Evolutionary conservation across 352 stramenopile species (phyloP).

Genomic region (Phytopythium chamaehyphon): DNA sequence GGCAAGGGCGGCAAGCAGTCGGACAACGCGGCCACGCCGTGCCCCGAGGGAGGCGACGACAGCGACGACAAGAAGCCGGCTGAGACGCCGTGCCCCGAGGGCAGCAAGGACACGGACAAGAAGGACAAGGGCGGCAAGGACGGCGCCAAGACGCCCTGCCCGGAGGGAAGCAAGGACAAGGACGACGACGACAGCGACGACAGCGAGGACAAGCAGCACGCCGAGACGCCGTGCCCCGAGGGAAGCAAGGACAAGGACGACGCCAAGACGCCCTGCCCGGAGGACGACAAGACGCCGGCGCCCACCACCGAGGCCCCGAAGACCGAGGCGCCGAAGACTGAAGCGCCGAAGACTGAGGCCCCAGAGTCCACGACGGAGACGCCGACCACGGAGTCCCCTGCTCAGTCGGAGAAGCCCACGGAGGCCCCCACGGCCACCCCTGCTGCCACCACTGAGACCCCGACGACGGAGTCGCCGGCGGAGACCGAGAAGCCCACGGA

Average conservation of each 20-base stretch:
- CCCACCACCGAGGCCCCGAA: not conserved
- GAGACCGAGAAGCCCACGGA: not conserved
- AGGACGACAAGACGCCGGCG: not conserved
- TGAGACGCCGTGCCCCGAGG: no score
- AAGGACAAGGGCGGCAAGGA: not conserved
- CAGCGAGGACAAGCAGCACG: not conserved
- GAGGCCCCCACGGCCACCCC: not conserved
- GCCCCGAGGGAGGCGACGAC: no score
- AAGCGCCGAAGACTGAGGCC: not conserved
- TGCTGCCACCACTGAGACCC: not conserved
- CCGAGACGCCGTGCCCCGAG: not conserved
- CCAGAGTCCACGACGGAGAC: not conserved
- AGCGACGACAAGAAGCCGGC: no score
- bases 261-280: conserved; percentile 5
- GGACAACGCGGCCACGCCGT: no score
- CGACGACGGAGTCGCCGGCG: not conserved
- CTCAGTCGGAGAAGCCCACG: no score
- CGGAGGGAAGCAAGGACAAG: conserved; percentile 2
- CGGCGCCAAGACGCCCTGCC: conserved; percentile 1
- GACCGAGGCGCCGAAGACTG: not conserved
- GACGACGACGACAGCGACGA: not conserved
- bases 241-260: not conserved
- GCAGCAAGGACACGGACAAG: no score
- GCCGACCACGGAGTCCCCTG: not conserved
- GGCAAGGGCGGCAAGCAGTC: no score